These are phyloP conservation scores for Salix arbutifolia DNA, from an alignment of 345 rosid species.

Conservation along the genomic window DNA sequence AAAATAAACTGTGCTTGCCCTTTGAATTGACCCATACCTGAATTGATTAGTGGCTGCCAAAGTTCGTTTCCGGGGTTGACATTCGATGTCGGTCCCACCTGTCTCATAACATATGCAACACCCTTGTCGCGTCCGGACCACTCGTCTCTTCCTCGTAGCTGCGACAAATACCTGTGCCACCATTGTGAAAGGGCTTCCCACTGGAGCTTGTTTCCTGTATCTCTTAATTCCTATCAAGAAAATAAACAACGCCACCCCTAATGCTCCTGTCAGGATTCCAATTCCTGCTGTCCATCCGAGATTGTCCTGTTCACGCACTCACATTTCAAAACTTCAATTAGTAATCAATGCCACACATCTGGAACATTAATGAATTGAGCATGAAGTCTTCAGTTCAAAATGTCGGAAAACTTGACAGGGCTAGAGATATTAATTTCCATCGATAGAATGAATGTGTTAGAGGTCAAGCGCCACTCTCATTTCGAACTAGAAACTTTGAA, in stretches of 20 bases:
- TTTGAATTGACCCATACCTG: conserved; percentile 43
- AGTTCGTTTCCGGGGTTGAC: conserved; percentile 15
- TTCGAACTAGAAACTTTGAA: not conserved
- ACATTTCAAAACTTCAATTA: not conserved
- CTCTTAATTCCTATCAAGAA: conserved; percentile 55
- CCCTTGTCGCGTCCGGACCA: conserved; percentile 35
- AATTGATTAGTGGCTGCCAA: conserved; percentile 51
- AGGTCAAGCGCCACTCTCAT: not conserved
- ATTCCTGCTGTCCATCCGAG: conserved; percentile 75
- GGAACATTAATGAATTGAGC: not conserved
- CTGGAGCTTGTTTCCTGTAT: conserved; percentile 52
- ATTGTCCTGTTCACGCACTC: conserved; percentile 42
- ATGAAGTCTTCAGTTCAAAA: not conserved
- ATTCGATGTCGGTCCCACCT: conserved; percentile 5
- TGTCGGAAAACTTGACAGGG: not conserved
- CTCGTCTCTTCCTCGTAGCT: conserved; percentile 52
- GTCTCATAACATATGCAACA: conserved; percentile 26
- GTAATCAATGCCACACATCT: not conserved
- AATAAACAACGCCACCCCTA: conserved; percentile 38
- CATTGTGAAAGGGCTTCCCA: conserved; percentile 66
- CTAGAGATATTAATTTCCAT: not conserved
- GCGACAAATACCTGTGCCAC: conserved; percentile 75
- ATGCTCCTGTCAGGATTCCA: conserved; percentile 46
- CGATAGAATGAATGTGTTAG: not conserved
- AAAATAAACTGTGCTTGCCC: not conserved